phyloP scores from a whole-genome alignment of 148 eudicot genomes.

The Heliamphora exappendiculata region DNA sequence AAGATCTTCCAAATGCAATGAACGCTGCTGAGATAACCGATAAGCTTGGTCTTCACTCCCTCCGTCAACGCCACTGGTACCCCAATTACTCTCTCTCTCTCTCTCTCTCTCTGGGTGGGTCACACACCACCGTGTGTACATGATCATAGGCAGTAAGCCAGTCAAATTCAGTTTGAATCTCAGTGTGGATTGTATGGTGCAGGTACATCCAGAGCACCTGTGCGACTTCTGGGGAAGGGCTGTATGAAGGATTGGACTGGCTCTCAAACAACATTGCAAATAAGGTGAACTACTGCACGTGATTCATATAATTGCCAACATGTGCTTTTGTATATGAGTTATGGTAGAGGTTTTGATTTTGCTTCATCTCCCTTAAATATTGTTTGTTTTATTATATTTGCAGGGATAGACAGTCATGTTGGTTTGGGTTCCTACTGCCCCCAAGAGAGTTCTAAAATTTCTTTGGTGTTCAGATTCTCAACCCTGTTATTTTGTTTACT shows the following conservation, averaged over 20 bases:
- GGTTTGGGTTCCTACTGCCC: neutral
- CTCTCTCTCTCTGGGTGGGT: neutral
- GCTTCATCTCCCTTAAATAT: neutral
- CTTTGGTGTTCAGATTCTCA: neutral
- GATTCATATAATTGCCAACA: neutral
- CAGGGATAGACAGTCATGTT: slow-evolving; percentile 20
- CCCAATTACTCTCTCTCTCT: neutral
- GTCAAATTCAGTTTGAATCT: neutral
- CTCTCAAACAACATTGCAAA: slow-evolving; percentile 69
- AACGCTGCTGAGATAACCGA: slow-evolving; percentile 79
- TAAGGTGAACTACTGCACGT: slow-evolving; percentile 32
- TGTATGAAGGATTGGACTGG: slow-evolving; percentile 73
- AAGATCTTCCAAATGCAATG: slow-evolving; percentile 86
- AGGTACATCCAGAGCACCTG: slow-evolving; percentile 79
- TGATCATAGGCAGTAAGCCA: neutral
- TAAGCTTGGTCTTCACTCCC: slow-evolving; percentile 78
- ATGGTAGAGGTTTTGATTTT: neutral
- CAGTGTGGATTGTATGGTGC: neutral
- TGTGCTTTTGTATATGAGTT: neutral
- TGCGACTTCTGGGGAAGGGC: slow-evolving; percentile 72
- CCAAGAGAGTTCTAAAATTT: neutral
- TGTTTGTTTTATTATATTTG: slow-evolving; percentile 3
- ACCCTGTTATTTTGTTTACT: neutral
- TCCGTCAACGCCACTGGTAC: slow-evolving; percentile 74
- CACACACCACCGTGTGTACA: neutral